Conservation (phyloP, 257 asterid species). For the Primulina tabacum region DNA sequence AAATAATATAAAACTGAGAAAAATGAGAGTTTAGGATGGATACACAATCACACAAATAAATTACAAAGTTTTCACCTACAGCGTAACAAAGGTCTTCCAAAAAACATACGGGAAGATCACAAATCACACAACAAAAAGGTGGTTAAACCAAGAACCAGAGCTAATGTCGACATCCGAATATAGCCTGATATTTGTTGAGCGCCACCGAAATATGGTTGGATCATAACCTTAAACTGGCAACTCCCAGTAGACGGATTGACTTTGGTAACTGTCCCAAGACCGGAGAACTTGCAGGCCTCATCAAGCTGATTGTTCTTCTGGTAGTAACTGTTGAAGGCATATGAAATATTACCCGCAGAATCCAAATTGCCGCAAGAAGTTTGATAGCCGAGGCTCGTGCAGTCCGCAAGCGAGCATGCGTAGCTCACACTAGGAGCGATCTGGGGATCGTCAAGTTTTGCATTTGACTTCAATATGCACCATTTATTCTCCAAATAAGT, state of each 20-base stretch:
- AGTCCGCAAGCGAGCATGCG: slow-evolving; percentile 69
- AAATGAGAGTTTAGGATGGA: background rate
- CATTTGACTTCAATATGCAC: slow-evolving; percentile 65
- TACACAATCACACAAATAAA: background rate
- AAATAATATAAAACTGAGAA: too few relatives aligned
- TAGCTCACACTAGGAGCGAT: slow-evolving; percentile 63
- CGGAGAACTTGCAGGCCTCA: slow-evolving; percentile 60
- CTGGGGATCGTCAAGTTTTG: slow-evolving; percentile 41
- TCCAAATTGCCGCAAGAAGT: slow-evolving; percentile 68
- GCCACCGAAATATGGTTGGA: slow-evolving; percentile 50
- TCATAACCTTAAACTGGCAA: slow-evolving; percentile 61
- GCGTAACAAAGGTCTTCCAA: slow-evolving; percentile 13
- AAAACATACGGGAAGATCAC: slow-evolving; percentile 27
- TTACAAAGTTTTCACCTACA: slow-evolving; percentile 8
- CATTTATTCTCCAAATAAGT: slow-evolving; percentile 47
- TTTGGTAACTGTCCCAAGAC: slow-evolving; percentile 58
- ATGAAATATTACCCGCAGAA: slow-evolving; percentile 53
- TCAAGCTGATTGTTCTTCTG: slow-evolving; percentile 64
- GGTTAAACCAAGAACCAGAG: slow-evolving; percentile 31
- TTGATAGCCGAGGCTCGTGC: slow-evolving; percentile 67
- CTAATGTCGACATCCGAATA: slow-evolving; percentile 19
- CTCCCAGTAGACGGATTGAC: slow-evolving; percentile 61
- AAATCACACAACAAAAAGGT: slow-evolving; percentile 39
- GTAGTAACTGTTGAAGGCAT: slow-evolving; percentile 75
- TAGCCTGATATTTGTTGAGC: slow-evolving; percentile 27